phyloP scores from a whole-genome alignment of 768 basidiomycete genomes.

The Tulasnella sp. region DNA sequence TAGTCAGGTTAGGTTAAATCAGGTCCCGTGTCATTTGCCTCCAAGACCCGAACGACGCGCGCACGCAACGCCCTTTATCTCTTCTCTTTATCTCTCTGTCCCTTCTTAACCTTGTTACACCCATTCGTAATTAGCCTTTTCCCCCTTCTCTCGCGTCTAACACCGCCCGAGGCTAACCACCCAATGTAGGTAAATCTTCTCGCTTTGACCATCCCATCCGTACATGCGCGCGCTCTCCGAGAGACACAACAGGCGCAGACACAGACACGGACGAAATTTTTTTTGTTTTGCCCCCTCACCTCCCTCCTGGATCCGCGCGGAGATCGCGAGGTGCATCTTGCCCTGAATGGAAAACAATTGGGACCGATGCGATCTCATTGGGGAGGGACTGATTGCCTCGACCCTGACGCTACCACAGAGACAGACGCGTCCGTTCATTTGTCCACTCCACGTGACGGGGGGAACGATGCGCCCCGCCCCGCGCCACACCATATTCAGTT shows the following conservation, averaged over 20 bases:
- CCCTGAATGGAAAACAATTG: not conserved
- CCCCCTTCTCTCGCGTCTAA: not conserved
- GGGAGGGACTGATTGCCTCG: not conserved
- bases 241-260: not conserved
- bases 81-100: not conserved
- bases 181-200: not conserved
- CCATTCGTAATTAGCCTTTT: constrained; percentile 4
- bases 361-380: constrained; percentile 11
- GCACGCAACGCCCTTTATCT: not conserved
- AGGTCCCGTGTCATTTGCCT: constrained; percentile 11
- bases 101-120: constrained; percentile 2
- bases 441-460: not conserved
- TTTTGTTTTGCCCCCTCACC: not conserved
- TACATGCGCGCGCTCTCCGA: not conserved
- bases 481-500: not conserved
- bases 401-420: not conserved
- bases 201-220: constrained; percentile 8
- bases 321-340: constrained; percentile 8
- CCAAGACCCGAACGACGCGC: not conserved
- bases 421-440: not conserved
- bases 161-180: not conserved
- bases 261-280: not conserved
- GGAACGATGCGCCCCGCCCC: not conserved
- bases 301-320: constrained; percentile 2
- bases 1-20: constrained; percentile 1